These are phyloP conservation scores for Ustilago shanxiensis DNA, from an alignment of 1,284 basidiomycete species.

Conservation along the genomic window DNA sequence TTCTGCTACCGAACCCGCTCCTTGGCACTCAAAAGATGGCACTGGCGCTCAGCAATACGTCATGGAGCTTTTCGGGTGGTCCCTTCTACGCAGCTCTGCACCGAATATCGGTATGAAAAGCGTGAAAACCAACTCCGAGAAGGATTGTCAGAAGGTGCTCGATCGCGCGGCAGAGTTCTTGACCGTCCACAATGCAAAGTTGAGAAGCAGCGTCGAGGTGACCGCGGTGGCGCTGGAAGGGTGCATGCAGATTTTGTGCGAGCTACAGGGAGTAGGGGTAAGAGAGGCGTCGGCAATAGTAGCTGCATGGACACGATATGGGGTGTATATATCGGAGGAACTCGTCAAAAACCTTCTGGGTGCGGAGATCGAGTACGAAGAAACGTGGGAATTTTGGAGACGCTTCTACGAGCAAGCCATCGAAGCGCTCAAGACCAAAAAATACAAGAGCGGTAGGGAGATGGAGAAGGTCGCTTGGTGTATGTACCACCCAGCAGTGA, in stretches of 20 bases:
- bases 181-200: background rate
- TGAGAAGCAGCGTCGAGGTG: background rate
- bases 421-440: background rate
- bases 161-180: background rate
- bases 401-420: background rate
- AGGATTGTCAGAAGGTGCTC: background rate
- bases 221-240: background rate
- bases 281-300: conserved; percentile 6
- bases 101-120: background rate
- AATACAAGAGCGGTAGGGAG: background rate
- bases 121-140: background rate
- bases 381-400: background rate
- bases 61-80: background rate
- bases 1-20: background rate
- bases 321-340: conserved; percentile 4
- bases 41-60: background rate
- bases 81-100: background rate
- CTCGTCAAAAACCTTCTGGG: background rate
- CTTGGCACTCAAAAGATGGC: background rate
- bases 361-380: background rate
- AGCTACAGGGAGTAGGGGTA: background rate
- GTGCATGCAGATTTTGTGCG: conserved; percentile 5
- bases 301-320: conserved; percentile 1
- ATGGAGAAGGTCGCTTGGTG: background rate
- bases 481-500: background rate